Evolutionary conservation across 2,329 filamentous ascomycete genomes (phyloP).

Genomic region (Magnaporthiopsis rhizophila): DNA sequence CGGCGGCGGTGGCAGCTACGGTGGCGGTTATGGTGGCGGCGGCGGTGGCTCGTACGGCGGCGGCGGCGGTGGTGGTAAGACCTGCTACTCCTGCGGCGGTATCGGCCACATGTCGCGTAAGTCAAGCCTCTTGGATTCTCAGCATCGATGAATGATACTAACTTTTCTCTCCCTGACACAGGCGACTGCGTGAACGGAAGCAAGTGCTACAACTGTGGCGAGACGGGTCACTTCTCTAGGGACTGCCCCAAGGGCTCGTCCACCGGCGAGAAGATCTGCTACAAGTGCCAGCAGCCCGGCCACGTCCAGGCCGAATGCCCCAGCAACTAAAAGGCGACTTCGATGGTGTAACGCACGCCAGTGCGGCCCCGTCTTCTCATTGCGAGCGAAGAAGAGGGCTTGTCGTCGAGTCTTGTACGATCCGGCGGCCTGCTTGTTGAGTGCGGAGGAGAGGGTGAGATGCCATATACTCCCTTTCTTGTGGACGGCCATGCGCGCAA

Average conservation of each 20-base stretch:
- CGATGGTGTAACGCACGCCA: slow-evolving; percentile 12
- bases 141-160: background rate
- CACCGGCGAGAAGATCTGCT: slow-evolving; percentile 90
- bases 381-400: slow-evolving; percentile 10
- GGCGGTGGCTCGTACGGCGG: slow-evolving; percentile 35
- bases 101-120: slow-evolving; percentile 90
- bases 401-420: slow-evolving; percentile 1
- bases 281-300: slow-evolving; percentile 80
- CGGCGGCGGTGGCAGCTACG: slow-evolving; percentile 36
- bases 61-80: slow-evolving; percentile 52
- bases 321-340: slow-evolving; percentile 50
- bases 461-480: slow-evolving; percentile 8
- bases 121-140: slow-evolving; percentile 19
- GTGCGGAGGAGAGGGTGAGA: slow-evolving; percentile 6
- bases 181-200: slow-evolving; percentile 95
- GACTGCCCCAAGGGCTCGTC: slow-evolving; percentile 92
- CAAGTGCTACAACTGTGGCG: slow-evolving; percentile 99
- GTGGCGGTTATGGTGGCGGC: slow-evolving; percentile 38
- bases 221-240: slow-evolving; percentile 89
- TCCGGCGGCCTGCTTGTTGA: slow-evolving; percentile 4
- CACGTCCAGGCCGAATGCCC: slow-evolving; percentile 94
- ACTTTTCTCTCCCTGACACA: slow-evolving; percentile 18
- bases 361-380: slow-evolving; percentile 12
- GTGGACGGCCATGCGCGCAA: slow-evolving; percentile 3
- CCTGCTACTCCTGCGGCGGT: slow-evolving; percentile 97